A percentile compares a stretch with the other conserved stretches of the same genome.
phyloP scores from a whole-genome alignment of 805 yeast genomes.

The Teunomyces panamensis region DNA sequence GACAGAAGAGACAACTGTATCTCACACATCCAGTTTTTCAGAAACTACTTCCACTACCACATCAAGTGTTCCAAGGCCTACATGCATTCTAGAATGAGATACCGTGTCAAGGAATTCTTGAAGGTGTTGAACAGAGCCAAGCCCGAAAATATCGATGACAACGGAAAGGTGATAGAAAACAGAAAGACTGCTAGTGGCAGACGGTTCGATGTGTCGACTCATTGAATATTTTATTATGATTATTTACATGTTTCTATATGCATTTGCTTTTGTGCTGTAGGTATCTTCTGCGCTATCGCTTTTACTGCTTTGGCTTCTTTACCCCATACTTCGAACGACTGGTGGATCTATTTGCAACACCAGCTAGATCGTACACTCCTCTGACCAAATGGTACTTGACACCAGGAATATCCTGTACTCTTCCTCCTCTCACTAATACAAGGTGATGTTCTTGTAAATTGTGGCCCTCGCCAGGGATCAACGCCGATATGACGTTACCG shows the following conservation, averaged over 20 bases:
- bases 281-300: not conserved
- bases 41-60: constrained; percentile 98
- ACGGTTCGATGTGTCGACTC: constrained; percentile 44
- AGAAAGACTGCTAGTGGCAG: constrained; percentile 75
- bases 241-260: constrained; percentile 3
- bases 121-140: constrained; percentile 96
- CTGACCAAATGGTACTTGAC: constrained; percentile 91
- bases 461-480: constrained; percentile 98
- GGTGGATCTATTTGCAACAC: constrained; percentile 88
- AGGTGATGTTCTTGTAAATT: constrained; percentile 97
- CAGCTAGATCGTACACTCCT: constrained; percentile 90
- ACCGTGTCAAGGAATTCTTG: constrained; percentile 87
- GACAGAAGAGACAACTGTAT: constrained; percentile 82
- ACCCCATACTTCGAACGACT: constrained; percentile 94
- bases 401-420: constrained; percentile 98
- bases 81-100: constrained; percentile 98
- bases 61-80: constrained; percentile 98
- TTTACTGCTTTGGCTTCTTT: constrained; percentile 59
- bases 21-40: constrained; percentile 85
- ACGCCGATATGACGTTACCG: constrained; percentile 86
- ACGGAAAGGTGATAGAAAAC: constrained; percentile 42
- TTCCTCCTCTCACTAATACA: constrained; percentile 95
- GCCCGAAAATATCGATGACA: constrained; percentile 83
- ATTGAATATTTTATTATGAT: constrained; percentile 1
- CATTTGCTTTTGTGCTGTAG: not conserved